Evolutionary conservation across 257 asterid genomes (phyloP).

Genomic region (Solanum sejunctum): DNA sequence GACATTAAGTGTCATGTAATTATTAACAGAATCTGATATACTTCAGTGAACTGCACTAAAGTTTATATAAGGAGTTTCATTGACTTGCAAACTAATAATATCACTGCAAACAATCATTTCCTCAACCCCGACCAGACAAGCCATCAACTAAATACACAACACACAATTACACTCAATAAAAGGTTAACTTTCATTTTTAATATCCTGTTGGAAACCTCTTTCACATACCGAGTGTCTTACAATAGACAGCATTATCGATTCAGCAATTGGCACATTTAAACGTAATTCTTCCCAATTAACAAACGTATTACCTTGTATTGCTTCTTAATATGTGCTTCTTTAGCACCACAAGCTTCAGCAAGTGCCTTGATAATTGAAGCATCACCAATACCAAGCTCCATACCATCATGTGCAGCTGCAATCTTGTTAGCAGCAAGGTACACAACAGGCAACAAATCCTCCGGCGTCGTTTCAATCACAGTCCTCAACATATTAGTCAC

Average conservation of each 20-base stretch:
- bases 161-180: background rate
- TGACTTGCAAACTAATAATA: background rate
- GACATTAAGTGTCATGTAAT: background rate
- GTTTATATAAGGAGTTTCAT: background rate
- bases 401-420: constrained; percentile 81
- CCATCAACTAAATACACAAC: background rate
- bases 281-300: background rate
- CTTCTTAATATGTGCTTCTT: constrained; percentile 63
- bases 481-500: constrained; percentile 87
- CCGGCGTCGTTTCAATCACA: constrained; percentile 69
- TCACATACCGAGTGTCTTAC: background rate
- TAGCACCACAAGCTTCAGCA: constrained; percentile 89
- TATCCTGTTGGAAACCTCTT: background rate
- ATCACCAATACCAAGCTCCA: constrained; percentile 95
- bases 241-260: background rate
- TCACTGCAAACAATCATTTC: background rate
- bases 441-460: constrained; percentile 64
- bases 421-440: constrained; percentile 67
- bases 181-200: background rate
- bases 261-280: background rate
- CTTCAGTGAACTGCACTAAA: background rate
- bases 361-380: constrained; percentile 76
- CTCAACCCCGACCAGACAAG: background rate
- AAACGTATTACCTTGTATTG: constrained; percentile 47
- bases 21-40: background rate